Base-by-base conservation (phyloP, 495 filamentous ascomycete genomes). In the Lophiotrema nucula region DNA sequence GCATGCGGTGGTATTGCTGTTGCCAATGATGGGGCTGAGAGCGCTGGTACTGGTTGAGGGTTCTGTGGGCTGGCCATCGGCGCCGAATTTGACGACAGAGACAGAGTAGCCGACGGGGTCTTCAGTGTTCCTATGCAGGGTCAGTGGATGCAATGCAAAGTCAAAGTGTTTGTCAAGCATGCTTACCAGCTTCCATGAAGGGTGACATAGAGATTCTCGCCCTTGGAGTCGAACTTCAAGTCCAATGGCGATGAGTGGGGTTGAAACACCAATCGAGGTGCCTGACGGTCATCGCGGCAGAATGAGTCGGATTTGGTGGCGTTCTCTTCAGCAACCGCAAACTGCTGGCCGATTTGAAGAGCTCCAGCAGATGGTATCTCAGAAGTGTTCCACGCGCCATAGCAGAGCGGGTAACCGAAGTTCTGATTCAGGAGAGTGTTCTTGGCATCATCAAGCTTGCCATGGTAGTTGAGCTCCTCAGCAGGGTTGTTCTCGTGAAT, bases 31-130 rank as follows among this genome's bases (percentile, higher is more conserved):
- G 22, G 74, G 69, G 27, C 72, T 58, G 25, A 69, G 69, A 0
- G 77, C 74, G 19, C 67, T 70, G 41, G 61, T 72, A 65, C 70
- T 73, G 13, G 67, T 74, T 27, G 67, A 57, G 13, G 66, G 53
- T 10, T 69, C 67, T 0, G 72, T 66, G 4, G 77, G 77, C 47
- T 75, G 55, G 15, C 74, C 77, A 47, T 75, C 59, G 11, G 26
- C 1, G n/a, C 33, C 31, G 58, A 80, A 80, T 5, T 61, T 44
- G 43, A 80, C 69, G 60, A 71, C 71, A 55, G 72, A 72, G 39
- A 80, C 51, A 21, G 74, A 73, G 70, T 73, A 80, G 26, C 75
- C 75, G 37, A 75, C 70, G 2, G 73, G 67, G 1, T 72, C 69
- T 26, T 44, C 55, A 35, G 70, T 65, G 56, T 78, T 66, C 74